A percentile compares a stretch with the other conserved stretches of the same genome.
Conservation (phyloP, 805 yeast genomes). For the Lachancea kluyveri region DNA sequence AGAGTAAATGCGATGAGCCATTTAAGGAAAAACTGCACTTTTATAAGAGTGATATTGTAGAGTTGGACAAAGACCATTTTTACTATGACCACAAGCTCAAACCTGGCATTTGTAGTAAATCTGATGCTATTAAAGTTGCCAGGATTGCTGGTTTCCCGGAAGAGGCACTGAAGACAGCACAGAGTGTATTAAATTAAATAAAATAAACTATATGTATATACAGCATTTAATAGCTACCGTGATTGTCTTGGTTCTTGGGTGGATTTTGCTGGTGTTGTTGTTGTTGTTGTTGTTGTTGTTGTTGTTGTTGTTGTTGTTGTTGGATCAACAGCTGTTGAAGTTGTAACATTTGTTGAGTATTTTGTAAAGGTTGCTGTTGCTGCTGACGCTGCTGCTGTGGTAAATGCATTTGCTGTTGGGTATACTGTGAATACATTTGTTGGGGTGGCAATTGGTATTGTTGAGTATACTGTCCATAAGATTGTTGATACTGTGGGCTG, state of each 20-base stretch:
- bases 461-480: no score
- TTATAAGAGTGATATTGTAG: conserved; percentile 23
- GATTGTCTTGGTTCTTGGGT: no score
- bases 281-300: conserved; percentile 12
- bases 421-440: conserved; percentile 3
- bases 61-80: conserved; percentile 21
- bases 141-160: conserved; percentile 72
- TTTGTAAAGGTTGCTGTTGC: conserved; percentile 1
- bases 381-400: no score
- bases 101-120: conserved; percentile 64
- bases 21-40: conserved; percentile 14
- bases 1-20: conserved; percentile 21
- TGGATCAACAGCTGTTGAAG: conserved; percentile 10
- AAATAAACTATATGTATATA: not conserved
- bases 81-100: conserved; percentile 47
- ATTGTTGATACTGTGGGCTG: no score
- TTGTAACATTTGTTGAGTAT: conserved; percentile 4
- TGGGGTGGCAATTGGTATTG: conserved; percentile 1
- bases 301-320: conserved; percentile 9
- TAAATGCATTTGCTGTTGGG: conserved; percentile 13
- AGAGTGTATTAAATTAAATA: conserved; percentile 7
- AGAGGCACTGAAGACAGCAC: conserved; percentile 50
- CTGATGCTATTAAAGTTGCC: conserved; percentile 76
- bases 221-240: conserved; percentile 4
- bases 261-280: conserved; percentile 20